Conservation (phyloP, 192 early-diverging fungal species). For the Mortierella hygrophila region DNA sequence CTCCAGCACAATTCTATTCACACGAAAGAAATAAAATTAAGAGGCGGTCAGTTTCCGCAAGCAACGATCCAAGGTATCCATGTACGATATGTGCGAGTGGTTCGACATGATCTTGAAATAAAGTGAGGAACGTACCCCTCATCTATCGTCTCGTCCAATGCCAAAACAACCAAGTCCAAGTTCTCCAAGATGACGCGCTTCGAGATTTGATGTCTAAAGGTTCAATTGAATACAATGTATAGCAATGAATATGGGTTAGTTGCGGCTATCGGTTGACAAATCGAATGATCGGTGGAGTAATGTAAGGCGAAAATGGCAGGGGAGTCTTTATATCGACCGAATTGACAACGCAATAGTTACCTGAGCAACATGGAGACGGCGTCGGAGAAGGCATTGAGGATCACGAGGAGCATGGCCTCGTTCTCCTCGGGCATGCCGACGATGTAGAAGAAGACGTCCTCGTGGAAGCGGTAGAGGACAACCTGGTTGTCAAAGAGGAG, state of each 20-base stretch:
- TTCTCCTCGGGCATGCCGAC: slow-evolving; percentile 94
- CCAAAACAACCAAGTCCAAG: slow-evolving; percentile 90
- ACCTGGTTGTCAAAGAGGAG: slow-evolving; percentile 95
- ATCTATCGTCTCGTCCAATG: slow-evolving; percentile 95
- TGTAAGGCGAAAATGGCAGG: background rate
- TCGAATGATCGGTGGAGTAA: background rate
- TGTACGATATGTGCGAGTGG: background rate
- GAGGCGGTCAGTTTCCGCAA: background rate
- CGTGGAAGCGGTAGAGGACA: slow-evolving; percentile 86
- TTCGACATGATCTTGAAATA: background rate
- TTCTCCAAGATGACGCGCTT: slow-evolving; percentile 92
- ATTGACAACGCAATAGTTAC: slow-evolving; percentile 47
- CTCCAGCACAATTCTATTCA: slow-evolving; percentile 75
- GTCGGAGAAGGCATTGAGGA: slow-evolving; percentile 87
- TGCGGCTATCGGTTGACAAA: background rate
- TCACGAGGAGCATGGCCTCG: slow-evolving; percentile 86
- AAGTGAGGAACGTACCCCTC: slow-evolving; percentile 76
- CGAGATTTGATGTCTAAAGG: slow-evolving; percentile 85
- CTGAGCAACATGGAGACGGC: slow-evolving; percentile 87
- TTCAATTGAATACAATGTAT: background rate
- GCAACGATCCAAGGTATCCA: background rate
- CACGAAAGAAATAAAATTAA: background rate
- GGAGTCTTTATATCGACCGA: background rate
- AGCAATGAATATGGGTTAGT: no score
- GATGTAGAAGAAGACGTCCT: slow-evolving; percentile 93